These are phyloP conservation scores for Fusarium siculi DNA, from an alignment of 2,329 filamentous ascomycete species.

Conservation along the genomic window DNA sequence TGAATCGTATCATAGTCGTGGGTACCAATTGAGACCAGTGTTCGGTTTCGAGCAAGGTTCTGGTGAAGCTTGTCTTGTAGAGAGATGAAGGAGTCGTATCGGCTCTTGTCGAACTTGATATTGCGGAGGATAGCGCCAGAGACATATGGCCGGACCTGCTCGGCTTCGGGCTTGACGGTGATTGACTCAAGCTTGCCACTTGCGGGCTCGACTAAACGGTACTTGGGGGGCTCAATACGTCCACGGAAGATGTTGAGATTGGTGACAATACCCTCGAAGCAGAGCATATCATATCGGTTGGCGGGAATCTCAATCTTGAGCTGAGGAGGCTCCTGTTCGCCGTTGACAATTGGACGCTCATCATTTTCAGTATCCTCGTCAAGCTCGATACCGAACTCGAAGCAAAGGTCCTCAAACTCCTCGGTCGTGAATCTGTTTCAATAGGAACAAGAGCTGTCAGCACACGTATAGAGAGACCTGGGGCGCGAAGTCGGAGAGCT, in stretches of 20 bases:
- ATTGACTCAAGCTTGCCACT: slow-evolving; percentile 82
- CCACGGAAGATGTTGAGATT: slow-evolving; percentile 96
- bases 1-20: slow-evolving; percentile 94
- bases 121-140: slow-evolving; percentile 90
- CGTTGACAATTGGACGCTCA: slow-evolving; percentile 78
- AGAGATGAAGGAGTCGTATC: slow-evolving; percentile 97
- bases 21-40: slow-evolving; percentile 95
- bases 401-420: slow-evolving; percentile 96
- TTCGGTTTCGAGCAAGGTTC: slow-evolving; percentile 92
- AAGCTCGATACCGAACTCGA: slow-evolving; percentile 97
- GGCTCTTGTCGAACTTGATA: slow-evolving; percentile 88
- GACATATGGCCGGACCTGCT: slow-evolving; percentile 85
- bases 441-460: slow-evolving; percentile 33
- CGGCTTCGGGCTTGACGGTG: slow-evolving; percentile 79
- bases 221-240: slow-evolving; percentile 80
- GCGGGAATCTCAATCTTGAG: slow-evolving; percentile 98
- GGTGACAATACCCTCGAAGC: slow-evolving; percentile 94
- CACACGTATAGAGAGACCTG: neutral
- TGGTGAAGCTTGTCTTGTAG: slow-evolving; percentile 98
- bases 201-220: slow-evolving; percentile 76
- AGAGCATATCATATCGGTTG: slow-evolving; percentile 94
- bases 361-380: slow-evolving; percentile 91
- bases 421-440: slow-evolving; percentile 81
- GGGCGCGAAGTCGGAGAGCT: slow-evolving; percentile 33
- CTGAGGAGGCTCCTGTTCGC: slow-evolving; percentile 87